Evolutionary conservation across 2,329 filamentous ascomycete species (phyloP), one percentile per base, ranked within the genome.

Genomic region (Cytospora paraplurivora): DNA sequence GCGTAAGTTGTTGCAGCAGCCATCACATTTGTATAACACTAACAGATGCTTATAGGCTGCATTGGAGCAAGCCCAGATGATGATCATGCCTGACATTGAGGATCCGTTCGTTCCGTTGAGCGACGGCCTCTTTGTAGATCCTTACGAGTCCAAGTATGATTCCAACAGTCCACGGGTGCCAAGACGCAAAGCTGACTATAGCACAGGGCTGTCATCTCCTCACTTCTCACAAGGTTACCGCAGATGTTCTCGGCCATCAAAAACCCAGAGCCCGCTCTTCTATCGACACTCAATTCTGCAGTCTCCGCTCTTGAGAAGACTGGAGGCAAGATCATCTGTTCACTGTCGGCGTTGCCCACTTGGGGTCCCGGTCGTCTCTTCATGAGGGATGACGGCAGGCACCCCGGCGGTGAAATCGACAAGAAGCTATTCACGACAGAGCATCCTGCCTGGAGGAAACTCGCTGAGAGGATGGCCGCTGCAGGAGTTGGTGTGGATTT

Each of bases 81-180:
- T 99, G 81, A 93, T 99, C 57, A 97, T 99, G 92, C 91, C 95
- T 4, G 95, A 99, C 73, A 85, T 99, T 56, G 93, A 98, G 71
- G 95, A 99, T 69, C 95, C 95, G 0, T 99, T 99, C 74, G 88
- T 98, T 17, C 93, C 95, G 3, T 81, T 99, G 19, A 92, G 91
- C 67, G 91, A 96, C 63, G 93, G 94, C 17, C 82, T 99, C 11
- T 98, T 98, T 74, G 94, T 98, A 17, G 94, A 99, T 75, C 93
- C 95, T 1, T 88, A 93, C 70, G 92, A 97, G 75, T 95, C 92
- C 53, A 94, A 90, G 81, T 86, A 78, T 62, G 80, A 71, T 50
- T 37, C 33, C 38, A n/a, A 19, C 37, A 35, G 1, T 53, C 35
- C 17, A 11, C 34, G n/a, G 7, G 10, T 49, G 27, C 34, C 41